A percentile compares a stretch with the other conserved stretches of the same genome.
phyloP scores from a whole-genome alignment of 2,329 filamentous ascomycete species.

The Coniella lustricola region DNA sequence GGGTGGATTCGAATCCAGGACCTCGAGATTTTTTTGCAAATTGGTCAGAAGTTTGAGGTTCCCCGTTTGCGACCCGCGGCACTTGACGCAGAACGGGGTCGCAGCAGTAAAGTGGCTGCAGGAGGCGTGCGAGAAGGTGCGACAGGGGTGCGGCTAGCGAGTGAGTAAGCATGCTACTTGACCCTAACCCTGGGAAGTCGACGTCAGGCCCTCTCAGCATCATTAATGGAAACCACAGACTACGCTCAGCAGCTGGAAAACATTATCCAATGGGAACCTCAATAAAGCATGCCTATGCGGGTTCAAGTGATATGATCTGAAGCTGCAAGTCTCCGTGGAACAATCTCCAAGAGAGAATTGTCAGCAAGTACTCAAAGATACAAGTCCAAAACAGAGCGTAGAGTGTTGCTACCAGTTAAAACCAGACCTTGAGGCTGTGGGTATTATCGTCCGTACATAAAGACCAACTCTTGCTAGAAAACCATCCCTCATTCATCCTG shows the following conservation, averaged over 20 bases:
- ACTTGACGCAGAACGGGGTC: background rate
- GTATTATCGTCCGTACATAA: background rate
- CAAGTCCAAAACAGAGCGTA: background rate
- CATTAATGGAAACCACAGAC: no score
- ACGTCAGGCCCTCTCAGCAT: no score
- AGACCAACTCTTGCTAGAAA: background rate
- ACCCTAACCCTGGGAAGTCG: no score
- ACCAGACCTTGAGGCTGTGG: background rate
- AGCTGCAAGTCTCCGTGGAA: no score
- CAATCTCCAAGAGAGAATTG: no score
- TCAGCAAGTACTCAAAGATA: no score
- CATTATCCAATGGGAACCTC: no score
- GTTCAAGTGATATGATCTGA: no score
- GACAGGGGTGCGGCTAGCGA: background rate
- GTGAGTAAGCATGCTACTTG: no score
- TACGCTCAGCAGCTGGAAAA: no score
- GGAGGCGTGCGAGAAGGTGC: no score
- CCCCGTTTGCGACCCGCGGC: background rate
- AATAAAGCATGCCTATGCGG: no score
- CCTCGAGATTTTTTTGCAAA: conserved; percentile 14
- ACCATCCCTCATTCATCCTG: background rate
- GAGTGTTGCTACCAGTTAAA: background rate
- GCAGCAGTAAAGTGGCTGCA: background rate
- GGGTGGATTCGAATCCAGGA: conserved; percentile 15
- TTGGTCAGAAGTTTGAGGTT: conserved; percentile 1